These are phyloP conservation scores for Pyrus pyrifolia DNA, from an alignment of 306 rosid genomes.

Conservation along the genomic window DNA sequence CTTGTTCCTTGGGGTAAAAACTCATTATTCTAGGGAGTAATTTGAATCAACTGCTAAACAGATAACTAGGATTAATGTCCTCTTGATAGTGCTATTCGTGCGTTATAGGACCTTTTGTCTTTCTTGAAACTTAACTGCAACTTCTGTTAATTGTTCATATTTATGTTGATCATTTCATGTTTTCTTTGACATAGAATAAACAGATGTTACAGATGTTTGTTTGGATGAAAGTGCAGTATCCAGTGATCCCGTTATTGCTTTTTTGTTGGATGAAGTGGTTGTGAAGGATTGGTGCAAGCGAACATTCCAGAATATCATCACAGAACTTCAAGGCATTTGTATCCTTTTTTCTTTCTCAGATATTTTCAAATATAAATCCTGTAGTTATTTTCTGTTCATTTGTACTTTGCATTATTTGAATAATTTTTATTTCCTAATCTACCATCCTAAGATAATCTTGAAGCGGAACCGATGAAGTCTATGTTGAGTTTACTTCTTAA, in stretches of 20 bases:
- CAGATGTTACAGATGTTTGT: constrained; percentile 97
- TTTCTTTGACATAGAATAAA: constrained; percentile 52
- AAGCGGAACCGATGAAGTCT: constrained; percentile 39
- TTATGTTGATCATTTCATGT: constrained; percentile 7
- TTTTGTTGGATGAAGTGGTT: constrained; percentile 98
- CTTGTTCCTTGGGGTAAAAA: neutral
- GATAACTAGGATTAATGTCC: neutral
- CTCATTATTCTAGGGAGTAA: neutral
- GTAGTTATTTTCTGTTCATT: neutral
- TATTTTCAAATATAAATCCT: constrained; percentile 20
- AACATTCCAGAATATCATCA: constrained; percentile 57
- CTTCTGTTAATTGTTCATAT: neutral
- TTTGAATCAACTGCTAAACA: neutral
- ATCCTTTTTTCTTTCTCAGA: constrained; percentile 35
- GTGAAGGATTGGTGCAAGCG: constrained; percentile 99
- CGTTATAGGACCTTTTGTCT: neutral
- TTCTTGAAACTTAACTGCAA: neutral
- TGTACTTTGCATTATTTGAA: neutral
- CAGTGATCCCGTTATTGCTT: constrained; percentile 94
- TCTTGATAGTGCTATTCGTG: neutral
- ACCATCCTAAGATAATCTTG: constrained; percentile 54
- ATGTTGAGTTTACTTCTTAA: constrained; percentile 60
- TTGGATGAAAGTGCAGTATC: constrained; percentile 98
- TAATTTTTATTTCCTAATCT: constrained; percentile 27
- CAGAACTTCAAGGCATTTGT: constrained; percentile 78